Conservation (phyloP, 805 yeast genomes). For the Yamadazyma takamatsuzukensis region DNA sequence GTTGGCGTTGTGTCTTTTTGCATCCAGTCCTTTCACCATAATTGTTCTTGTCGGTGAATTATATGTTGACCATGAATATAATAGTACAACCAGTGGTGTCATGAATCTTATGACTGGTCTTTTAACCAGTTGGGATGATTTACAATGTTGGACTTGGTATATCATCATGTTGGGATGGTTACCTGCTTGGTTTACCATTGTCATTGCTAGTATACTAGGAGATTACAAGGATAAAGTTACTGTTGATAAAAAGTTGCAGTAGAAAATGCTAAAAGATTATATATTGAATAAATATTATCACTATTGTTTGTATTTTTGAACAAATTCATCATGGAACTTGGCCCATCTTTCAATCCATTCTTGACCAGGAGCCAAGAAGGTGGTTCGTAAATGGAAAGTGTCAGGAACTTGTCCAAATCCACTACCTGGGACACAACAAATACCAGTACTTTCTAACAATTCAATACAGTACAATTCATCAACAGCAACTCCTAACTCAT, state of each 20-base stretch:
- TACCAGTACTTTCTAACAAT: slow-evolving; percentile 83
- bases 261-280: not conserved
- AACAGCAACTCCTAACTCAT: slow-evolving; percentile 51
- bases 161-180: slow-evolving; percentile 72
- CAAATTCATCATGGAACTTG: slow-evolving; percentile 72
- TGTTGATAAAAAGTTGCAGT: slow-evolving; percentile 5
- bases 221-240: slow-evolving; percentile 14
- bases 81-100: slow-evolving; percentile 29
- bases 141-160: slow-evolving; percentile 86
- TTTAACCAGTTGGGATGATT: slow-evolving; percentile 58
- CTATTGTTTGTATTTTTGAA: slow-evolving; percentile 45
- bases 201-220: slow-evolving; percentile 26
- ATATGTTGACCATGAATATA: slow-evolving; percentile 23
- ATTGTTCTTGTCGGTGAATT: slow-evolving; percentile 23
- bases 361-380: slow-evolving; percentile 92
- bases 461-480: slow-evolving; percentile 90
- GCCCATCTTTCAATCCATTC: slow-evolving; percentile 84
- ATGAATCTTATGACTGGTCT: slow-evolving; percentile 48
- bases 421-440: slow-evolving; percentile 95
- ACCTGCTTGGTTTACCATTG: slow-evolving; percentile 66
- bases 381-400: slow-evolving; percentile 91
- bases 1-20: slow-evolving; percentile 32
- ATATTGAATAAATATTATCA: not conserved
- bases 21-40: slow-evolving; percentile 51
- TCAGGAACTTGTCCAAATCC: slow-evolving; percentile 94